A percentile compares a stretch with the other conserved stretches of the same genome.
phyloP scores from a whole-genome alignment of 257 asterid genomes.

The Lantana camara region DNA sequence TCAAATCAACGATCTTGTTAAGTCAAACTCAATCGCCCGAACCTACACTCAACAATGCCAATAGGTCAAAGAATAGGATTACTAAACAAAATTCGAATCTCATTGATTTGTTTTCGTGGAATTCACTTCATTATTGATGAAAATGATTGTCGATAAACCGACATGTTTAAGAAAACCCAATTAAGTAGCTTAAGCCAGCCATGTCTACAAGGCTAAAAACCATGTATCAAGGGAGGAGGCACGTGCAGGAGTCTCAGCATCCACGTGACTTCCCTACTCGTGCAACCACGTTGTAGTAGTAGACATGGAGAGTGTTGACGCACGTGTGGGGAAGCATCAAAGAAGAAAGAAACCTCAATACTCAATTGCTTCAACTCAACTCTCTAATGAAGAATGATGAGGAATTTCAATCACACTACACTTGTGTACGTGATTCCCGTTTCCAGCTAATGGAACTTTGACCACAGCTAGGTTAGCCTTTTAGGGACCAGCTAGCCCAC shows the following conservation, averaged over 20 bases:
- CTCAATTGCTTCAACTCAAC: not conserved
- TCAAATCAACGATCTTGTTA: too few relatives aligned
- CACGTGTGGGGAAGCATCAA: slow-evolving; percentile 65
- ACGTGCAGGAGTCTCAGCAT: slow-evolving; percentile 40
- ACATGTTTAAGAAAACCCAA: not conserved
- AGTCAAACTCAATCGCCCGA: too few relatives aligned
- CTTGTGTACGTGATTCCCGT: slow-evolving; percentile 23
- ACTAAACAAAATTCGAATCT: too few relatives aligned
- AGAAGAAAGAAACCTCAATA: slow-evolving; percentile 13
- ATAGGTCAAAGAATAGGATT: too few relatives aligned
- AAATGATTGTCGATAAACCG: not conserved
- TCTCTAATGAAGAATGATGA: not conserved
- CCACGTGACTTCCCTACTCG: slow-evolving; percentile 56
- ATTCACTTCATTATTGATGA: not conserved
- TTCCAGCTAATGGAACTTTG: slow-evolving; percentile 50
- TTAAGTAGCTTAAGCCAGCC: not conserved
- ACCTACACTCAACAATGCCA: too few relatives aligned
- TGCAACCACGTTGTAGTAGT: slow-evolving; percentile 52
- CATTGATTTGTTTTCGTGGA: too few relatives aligned
- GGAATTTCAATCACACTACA: not conserved
- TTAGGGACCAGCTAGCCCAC: slow-evolving; percentile 33
- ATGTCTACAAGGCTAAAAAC: slow-evolving; percentile 23
- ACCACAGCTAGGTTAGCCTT: slow-evolving; percentile 38
- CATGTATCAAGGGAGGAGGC: slow-evolving; percentile 44
- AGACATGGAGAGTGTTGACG: slow-evolving; percentile 42